phyloP scores from a whole-genome alignment of 2,329 filamentous ascomycete species.

The Pezicula radicicola region DNA sequence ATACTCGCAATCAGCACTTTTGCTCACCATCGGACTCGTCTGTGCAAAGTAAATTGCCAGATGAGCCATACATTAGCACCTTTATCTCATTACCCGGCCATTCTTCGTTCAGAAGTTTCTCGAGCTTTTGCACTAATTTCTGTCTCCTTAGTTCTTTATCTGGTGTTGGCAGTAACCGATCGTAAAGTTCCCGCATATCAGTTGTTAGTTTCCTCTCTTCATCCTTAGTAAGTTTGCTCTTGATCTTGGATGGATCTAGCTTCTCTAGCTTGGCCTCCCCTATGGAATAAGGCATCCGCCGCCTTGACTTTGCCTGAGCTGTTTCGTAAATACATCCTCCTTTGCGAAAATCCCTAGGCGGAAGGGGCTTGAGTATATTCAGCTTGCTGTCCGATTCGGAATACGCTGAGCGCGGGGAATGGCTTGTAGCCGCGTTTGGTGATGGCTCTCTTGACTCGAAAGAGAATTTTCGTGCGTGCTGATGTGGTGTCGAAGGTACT shows the following conservation, averaged over 20 bases:
- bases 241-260: slow-evolving; percentile 67
- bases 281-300: slow-evolving; percentile 88
- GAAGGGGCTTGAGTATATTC: slow-evolving; percentile 64
- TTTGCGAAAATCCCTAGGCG: slow-evolving; percentile 38
- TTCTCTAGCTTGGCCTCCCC: slow-evolving; percentile 77
- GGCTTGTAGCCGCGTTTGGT: slow-evolving; percentile 70
- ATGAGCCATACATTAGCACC: slow-evolving; percentile 96
- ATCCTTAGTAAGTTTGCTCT: slow-evolving; percentile 66
- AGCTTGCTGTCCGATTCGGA: slow-evolving; percentile 80
- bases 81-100: slow-evolving; percentile 90
- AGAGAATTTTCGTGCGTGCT: slow-evolving; percentile 79
- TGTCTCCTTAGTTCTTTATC: slow-evolving; percentile 74
- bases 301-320: slow-evolving; percentile 72
- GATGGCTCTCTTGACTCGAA: slow-evolving; percentile 79
- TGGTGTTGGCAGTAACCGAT: slow-evolving; percentile 76
- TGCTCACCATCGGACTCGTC: slow-evolving; percentile 89
- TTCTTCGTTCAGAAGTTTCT: slow-evolving; percentile 81
- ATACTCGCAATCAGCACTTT: not conserved
- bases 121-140: slow-evolving; percentile 80
- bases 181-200: slow-evolving; percentile 84
- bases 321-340: slow-evolving; percentile 86
- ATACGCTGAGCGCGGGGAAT: slow-evolving; percentile 86
- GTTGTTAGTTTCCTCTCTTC: slow-evolving; percentile 74
- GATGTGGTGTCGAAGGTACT: slow-evolving; percentile 89
- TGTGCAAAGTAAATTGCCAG: slow-evolving; percentile 90